Conservation (phyloP, 768 basidiomycete genomes). For the Tulasnella calospora region DNA sequence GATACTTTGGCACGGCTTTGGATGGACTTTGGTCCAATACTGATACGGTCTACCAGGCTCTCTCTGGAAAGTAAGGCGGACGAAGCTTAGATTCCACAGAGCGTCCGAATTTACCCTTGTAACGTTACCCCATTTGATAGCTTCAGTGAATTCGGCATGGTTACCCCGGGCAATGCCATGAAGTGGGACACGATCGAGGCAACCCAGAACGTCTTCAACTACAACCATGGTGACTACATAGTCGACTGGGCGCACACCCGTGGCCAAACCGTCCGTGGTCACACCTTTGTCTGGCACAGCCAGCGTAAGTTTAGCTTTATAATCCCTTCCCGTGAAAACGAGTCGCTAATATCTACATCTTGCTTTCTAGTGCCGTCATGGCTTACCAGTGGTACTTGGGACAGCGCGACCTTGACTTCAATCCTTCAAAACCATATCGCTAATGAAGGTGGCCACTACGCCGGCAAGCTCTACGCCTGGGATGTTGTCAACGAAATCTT, state of each 20-base stretch:
- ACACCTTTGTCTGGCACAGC: slow-evolving; percentile 24
- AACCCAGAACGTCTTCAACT: slow-evolving; percentile 3
- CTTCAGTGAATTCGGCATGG: slow-evolving; percentile 23
- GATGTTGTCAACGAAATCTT: slow-evolving; percentile 58
- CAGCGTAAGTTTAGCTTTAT: background rate
- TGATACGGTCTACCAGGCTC: slow-evolving; percentile 22
- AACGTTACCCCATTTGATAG: background rate
- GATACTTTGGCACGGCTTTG: slow-evolving; percentile 26
- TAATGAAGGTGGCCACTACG: slow-evolving; percentile 49
- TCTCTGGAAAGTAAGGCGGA: slow-evolving; percentile 39
- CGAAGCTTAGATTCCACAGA: slow-evolving; percentile 55
- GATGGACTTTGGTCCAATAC: slow-evolving; percentile 22
- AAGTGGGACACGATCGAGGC: slow-evolving; percentile 24
- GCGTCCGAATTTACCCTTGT: slow-evolving; percentile 40
- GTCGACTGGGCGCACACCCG: slow-evolving; percentile 18
- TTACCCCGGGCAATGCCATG: slow-evolving; percentile 20
- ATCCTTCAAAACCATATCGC: slow-evolving; percentile 49
- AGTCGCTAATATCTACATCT: no score
- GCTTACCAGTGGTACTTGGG: slow-evolving; percentile 17
- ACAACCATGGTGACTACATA: slow-evolving; percentile 5
- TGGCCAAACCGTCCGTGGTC: slow-evolving; percentile 16
- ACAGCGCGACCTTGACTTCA: slow-evolving; percentile 29
- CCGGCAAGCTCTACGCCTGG: slow-evolving; percentile 32
- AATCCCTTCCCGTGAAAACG: background rate
- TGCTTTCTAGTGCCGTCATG: slow-evolving; percentile 8